phyloP scores from a whole-genome alignment of 805 yeast genomes.

The Wickerhamomyces ciferrii region DNA sequence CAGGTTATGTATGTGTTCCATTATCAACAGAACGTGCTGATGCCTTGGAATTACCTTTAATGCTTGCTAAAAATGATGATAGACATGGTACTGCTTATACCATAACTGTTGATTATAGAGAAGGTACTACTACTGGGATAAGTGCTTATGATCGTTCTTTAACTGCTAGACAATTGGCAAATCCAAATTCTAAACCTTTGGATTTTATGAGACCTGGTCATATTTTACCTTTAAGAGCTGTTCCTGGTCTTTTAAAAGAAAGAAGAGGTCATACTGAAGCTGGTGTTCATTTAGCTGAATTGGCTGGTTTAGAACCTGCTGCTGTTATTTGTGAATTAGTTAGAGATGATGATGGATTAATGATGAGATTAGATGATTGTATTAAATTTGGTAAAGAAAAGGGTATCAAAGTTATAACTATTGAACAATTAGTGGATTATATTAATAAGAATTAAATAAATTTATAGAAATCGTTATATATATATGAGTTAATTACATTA shows the following conservation, averaged over 20 bases:
- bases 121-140: constrained; percentile 95
- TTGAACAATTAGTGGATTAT: constrained; percentile 64
- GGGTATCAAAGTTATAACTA: constrained; percentile 68
- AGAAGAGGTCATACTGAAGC: constrained; percentile 99
- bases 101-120: constrained; percentile 77
- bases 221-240: constrained; percentile 87
- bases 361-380: constrained; percentile 94
- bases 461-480: too few species aligned
- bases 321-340: constrained; percentile 94
- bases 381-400: constrained; percentile 56
- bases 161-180: constrained; percentile 71
- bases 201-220: constrained; percentile 94
- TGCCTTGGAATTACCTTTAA: constrained; percentile 68
- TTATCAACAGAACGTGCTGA: constrained; percentile 75
- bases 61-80: constrained; percentile 55
- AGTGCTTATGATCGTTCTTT: constrained; percentile 91
- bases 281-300: constrained; percentile 76
- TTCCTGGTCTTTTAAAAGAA: constrained; percentile 69
- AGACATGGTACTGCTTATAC: constrained; percentile 98
- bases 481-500: too few species aligned
- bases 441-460: constrained; percentile 18
- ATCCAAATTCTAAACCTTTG: constrained; percentile 43
- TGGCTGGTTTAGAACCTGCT: constrained; percentile 78
- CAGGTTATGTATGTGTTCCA: constrained; percentile 95
- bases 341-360: constrained; percentile 85